These are phyloP conservation scores for Trifolium pratense DNA, from an alignment of 306 rosid genomes.

Conservation along the genomic window DNA sequence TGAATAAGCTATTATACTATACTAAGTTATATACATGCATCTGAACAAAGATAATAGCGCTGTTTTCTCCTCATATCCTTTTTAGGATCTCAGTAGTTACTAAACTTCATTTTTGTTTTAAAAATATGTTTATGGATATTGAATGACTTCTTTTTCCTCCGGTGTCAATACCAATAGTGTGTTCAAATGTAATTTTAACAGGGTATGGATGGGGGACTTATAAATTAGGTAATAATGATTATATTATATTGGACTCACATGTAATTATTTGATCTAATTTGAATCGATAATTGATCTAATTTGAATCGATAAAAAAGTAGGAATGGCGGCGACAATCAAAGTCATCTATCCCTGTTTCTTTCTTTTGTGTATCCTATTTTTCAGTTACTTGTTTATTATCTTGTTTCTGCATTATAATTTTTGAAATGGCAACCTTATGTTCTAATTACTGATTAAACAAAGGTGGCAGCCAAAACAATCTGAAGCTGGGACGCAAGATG, in stretches of 20 bases:
- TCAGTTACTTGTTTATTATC: constrained; percentile 21
- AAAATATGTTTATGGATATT: too few species aligned
- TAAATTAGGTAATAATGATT: neutral
- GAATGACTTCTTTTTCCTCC: too few species aligned
- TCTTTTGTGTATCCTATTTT: neutral
- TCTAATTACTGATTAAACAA: constrained; percentile 58
- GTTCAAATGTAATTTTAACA: neutral
- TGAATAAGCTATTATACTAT: neutral
- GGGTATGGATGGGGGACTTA: neutral
- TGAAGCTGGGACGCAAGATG: constrained; percentile 47
- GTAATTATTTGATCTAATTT: too few species aligned
- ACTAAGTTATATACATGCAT: neutral
- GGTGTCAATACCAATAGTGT: too few species aligned
- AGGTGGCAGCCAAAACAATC: constrained; percentile 84
- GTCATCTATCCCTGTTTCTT: neutral
- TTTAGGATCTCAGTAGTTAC: too few species aligned
- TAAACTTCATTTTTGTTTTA: too few species aligned
- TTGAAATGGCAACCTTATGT: constrained; percentile 57
- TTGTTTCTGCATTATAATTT: constrained; percentile 18
- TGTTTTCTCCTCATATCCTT: neutral
- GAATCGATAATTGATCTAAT: too few species aligned
- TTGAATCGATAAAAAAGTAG: too few species aligned
- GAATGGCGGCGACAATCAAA: neutral
- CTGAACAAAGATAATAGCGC: neutral
- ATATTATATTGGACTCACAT: neutral